Percentiles rank a stretch among this genome's conserved stretches.
Conservation (phyloP, 192 early-diverging fungal species). For the Pilaira anomala region DNA sequence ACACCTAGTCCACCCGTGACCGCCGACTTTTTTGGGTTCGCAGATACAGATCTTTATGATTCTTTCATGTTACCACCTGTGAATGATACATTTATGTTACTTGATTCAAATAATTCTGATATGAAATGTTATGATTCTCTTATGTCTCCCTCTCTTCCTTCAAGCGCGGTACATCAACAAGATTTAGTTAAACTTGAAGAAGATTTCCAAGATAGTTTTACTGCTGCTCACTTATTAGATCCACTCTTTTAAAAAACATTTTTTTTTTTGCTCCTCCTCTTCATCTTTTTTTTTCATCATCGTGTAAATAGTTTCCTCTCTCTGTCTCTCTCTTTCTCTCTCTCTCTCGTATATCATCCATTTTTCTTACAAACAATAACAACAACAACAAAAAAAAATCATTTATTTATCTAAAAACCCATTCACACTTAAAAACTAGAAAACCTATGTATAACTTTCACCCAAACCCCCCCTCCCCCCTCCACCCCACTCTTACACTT, state of each 20-base stretch:
- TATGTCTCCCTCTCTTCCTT: conserved; percentile 18
- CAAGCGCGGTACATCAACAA: conserved; percentile 8
- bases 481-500: no score
- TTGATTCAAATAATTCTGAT: conserved; percentile 11
- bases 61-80: conserved; percentile 28
- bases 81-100: conserved; percentile 16
- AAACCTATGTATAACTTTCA: no score
- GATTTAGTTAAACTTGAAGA: conserved; percentile 19
- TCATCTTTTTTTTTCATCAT: no score
- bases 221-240: conserved; percentile 12
- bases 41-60: conserved; percentile 21
- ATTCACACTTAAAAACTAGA: no score
- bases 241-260: conserved; percentile 21
- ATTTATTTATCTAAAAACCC: no score
- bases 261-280: no score
- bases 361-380: no score
- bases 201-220: conserved; percentile 10
- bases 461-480: no score
- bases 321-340: no score
- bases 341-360: no score
- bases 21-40: conserved; percentile 6
- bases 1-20: conserved; percentile 22
- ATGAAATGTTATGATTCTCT: conserved; percentile 16
- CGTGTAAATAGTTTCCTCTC: no score
- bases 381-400: no score